Evolutionary conservation across 2,329 filamentous ascomycete genomes (phyloP).

Genomic region (Monosporascus sp.): DNA sequence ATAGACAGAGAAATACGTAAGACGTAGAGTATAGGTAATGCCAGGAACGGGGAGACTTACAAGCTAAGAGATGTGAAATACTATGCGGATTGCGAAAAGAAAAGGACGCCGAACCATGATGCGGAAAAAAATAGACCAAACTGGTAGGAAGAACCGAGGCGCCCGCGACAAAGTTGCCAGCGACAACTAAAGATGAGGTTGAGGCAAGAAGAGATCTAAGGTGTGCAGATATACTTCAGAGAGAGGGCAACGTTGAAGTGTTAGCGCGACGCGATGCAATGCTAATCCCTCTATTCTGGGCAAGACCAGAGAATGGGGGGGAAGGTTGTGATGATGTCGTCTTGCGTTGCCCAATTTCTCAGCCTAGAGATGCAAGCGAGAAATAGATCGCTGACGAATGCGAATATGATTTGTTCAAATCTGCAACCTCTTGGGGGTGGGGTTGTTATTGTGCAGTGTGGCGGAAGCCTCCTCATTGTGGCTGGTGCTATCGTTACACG

Average conservation of each 20-base stretch:
- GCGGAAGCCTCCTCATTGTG: not conserved
- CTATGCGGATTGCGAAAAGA: slow-evolving; percentile 9
- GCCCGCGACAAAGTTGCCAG: not conserved
- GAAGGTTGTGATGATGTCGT: not conserved
- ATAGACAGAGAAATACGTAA: not conserved
- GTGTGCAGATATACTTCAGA: not conserved
- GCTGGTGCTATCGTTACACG: no score
- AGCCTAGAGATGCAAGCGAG: not conserved
- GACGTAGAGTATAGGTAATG: not conserved
- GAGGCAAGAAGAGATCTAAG: not conserved
- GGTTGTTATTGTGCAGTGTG: not conserved
- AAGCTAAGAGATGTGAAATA: slow-evolving; percentile 19
- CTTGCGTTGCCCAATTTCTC: not conserved
- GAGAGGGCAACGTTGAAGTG: not conserved
- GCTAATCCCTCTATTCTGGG: not conserved
- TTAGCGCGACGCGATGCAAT: not conserved
- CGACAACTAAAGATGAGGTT: not conserved
- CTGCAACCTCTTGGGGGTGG: not conserved
- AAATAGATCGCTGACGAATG: not conserved
- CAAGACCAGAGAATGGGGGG: not conserved
- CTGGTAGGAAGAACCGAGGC: not conserved
- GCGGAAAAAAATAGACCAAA: slow-evolving; percentile 9
- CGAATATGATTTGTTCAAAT: not conserved
- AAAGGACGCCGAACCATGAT: slow-evolving; percentile 22
- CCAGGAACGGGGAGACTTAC: slow-evolving; percentile 10